Conservation (phyloP, 257 asterid species). For the Nicotiana knightiana region DNA sequence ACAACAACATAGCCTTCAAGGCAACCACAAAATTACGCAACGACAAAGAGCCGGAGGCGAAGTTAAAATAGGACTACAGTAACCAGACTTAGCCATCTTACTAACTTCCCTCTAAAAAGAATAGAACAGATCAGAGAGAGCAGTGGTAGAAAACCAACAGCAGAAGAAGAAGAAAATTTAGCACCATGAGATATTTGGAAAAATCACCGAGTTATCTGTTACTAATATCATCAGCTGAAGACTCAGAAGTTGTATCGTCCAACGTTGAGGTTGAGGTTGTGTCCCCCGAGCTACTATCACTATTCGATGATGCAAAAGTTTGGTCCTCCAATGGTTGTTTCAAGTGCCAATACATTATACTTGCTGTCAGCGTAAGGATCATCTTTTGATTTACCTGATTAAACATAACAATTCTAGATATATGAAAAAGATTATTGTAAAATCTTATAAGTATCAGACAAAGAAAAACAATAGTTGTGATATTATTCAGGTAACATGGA, state of each 20-base stretch:
- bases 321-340: slow-evolving; percentile 32
- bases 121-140: no score
- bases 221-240: slow-evolving; percentile 58
- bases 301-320: slow-evolving; percentile 24
- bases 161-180: background rate
- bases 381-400: slow-evolving; percentile 67
- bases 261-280: slow-evolving; percentile 49
- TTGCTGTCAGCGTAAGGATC: slow-evolving; percentile 71
- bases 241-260: slow-evolving; percentile 82
- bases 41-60: no score
- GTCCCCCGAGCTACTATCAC: slow-evolving; percentile 29
- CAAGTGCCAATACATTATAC: slow-evolving; percentile 65
- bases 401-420: background rate
- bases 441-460: no score
- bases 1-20: no score
- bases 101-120: no score
- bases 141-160: no score
- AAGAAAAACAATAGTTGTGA: no score
- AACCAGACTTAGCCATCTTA: no score
- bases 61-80: no score
- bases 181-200: background rate
- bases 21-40: no score
- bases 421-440: no score
- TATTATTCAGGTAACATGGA: no score
- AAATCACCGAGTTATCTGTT: slow-evolving; percentile 37